A percentile compares a stretch with the other conserved stretches of the same genome.
Conservation (phyloP, 768 basidiomycete species). For the Lactarius sp. region DNA sequence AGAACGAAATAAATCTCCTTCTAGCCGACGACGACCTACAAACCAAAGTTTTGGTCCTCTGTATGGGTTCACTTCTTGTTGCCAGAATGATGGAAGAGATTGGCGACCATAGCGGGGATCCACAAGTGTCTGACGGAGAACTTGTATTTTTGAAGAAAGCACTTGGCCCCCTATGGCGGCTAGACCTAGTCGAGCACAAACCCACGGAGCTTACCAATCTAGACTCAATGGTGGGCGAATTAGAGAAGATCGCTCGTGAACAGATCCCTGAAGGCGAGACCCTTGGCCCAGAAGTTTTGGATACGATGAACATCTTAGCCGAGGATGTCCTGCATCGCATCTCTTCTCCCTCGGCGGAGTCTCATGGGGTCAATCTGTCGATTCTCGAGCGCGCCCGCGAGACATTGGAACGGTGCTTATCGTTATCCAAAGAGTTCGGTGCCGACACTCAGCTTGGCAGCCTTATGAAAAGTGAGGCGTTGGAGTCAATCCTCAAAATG, state of each 20-base stretch:
- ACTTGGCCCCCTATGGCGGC: slow-evolving; percentile 3
- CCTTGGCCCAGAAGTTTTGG: background rate
- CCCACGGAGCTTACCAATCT: slow-evolving; percentile 3
- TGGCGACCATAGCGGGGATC: background rate
- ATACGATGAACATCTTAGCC: slow-evolving; percentile 1
- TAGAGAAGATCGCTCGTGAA: background rate
- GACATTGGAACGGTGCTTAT: background rate
- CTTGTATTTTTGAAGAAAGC: slow-evolving; percentile 1
- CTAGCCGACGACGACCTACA: background rate
- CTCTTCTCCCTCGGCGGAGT: background rate
- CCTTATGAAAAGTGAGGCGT: background rate
- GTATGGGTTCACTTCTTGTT: slow-evolving; percentile 2
- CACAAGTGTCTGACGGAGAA: slow-evolving; percentile 1
- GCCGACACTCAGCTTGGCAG: background rate
- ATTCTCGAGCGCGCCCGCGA: background rate
- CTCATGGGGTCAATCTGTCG: background rate
- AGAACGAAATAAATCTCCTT: background rate
- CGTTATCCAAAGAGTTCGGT: background rate
- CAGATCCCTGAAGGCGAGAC: background rate
- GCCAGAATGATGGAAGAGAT: background rate
- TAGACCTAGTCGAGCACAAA: background rate
- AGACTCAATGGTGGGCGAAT: background rate
- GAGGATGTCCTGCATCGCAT: background rate
- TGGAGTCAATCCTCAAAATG: background rate
- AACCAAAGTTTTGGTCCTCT: background rate